Conservation (phyloP, 257 asterid genomes). For the Scutellaria baicalensis region DNA sequence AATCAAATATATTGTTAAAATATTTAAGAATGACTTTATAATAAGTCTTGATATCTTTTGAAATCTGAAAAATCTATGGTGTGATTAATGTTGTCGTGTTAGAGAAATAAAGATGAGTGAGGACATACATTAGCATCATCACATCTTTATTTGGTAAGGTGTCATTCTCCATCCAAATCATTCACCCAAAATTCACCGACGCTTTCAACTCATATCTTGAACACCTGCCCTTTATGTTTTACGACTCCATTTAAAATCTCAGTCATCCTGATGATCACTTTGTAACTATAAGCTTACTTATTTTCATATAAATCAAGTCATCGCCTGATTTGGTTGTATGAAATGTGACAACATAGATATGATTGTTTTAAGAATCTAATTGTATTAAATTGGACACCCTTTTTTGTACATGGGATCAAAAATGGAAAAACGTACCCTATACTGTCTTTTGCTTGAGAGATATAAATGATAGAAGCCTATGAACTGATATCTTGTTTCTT, state of each 20-base stretch:
- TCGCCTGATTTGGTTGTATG: neutral
- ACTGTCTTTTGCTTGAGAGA: no score
- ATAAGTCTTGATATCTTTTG: neutral
- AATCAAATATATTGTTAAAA: no score
- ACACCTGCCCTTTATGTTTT: neutral
- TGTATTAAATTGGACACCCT: no score
- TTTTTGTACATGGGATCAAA: no score
- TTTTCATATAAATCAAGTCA: neutral
- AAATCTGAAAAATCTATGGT: neutral
- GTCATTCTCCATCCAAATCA: slow-evolving; percentile 17
- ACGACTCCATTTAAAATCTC: neutral
- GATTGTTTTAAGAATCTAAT: no score
- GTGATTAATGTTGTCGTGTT: no score
- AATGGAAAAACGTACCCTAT: no score
- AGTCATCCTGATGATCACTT: neutral
- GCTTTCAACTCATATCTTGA: neutral
- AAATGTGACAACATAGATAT: no score
- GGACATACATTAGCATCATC: slow-evolving; percentile 7
- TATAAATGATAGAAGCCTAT: no score
- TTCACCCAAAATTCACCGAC: slow-evolving; percentile 12
- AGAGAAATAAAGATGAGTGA: neutral
- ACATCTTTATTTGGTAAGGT: slow-evolving; percentile 18
- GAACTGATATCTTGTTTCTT: no score
- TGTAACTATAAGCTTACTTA: neutral
- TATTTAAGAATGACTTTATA: no score